Evolutionary conservation across 352 stramenopile species (phyloP), one percentile per base, ranked within the genome.

Genomic region (Phytophthora nicotianae): DNA sequence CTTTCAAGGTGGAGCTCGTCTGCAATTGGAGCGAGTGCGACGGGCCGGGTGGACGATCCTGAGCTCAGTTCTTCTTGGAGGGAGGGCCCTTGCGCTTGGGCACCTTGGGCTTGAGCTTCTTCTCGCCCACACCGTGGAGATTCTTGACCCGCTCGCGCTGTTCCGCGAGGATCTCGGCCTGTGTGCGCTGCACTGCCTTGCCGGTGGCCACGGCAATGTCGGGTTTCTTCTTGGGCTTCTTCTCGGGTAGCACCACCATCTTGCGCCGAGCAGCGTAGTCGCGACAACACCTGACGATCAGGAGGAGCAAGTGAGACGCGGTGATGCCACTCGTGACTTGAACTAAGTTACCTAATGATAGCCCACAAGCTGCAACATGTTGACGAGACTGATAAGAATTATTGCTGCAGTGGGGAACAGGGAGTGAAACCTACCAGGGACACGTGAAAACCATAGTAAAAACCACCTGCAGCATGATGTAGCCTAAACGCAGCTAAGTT

Each of bases 381-480:
- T 20, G 23, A 57, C 49, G 41, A 58, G 29, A 24, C 27, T 40
- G 26, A 16, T 23, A 13, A 4, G 0, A 29, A 37, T 24, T 23
- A 45, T 4, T 45, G 20, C 23, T 14, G 41, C 13, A 35, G 24
- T 19, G 17, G 24, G 37, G 11, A 17, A 19, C 5, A 33, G 41
- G 10, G 8, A 41, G 17, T 11, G 5, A 23, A 23, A 43, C 70
- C 21, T 72, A 91, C 82, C 83, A 92, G 8, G 86, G 86, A 58
- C 81, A 94, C 13, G 86, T 91, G 70, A 91, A 90, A 24, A 88
- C 83, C 81, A 94, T 87, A 5, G 81, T 89, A 70, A 86, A 94
- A 33, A 92, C 77, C 14, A 82, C 88, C 23, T 88, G 71, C 38
- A 90, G 58, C 79, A 94, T 87, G 43, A 90, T 91, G 64, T 73